Conservation (phyloP, 495 filamentous ascomycete species). For the Cudoniella acicularis region DNA sequence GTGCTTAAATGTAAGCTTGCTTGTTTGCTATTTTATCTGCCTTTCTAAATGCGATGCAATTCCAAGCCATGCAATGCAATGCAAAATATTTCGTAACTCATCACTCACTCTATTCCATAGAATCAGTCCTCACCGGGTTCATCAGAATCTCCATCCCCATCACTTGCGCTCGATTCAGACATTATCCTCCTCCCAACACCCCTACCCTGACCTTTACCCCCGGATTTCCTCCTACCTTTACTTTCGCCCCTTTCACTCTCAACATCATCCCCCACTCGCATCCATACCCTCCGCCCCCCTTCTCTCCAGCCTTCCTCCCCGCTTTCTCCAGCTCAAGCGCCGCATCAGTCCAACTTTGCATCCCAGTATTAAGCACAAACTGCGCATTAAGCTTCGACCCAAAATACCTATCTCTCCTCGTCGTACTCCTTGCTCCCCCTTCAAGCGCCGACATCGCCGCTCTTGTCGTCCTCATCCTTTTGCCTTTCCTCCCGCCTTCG, state of each 20-base stretch:
- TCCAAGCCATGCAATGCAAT: not conserved
- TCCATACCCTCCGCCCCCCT: not conserved
- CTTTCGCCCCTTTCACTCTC: too few relatives aligned
- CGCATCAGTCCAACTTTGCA: slow-evolving; percentile 58
- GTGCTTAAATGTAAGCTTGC: too few relatives aligned
- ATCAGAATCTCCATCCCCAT: not conserved
- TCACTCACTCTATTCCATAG: too few relatives aligned
- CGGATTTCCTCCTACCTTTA: too few relatives aligned
- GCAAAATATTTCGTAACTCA: not conserved
- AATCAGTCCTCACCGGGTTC: too few relatives aligned
- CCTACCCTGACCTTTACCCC: too few relatives aligned
- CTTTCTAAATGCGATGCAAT: not conserved
- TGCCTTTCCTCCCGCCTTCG: slow-evolving; percentile 40
- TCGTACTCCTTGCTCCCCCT: slow-evolving; percentile 68
- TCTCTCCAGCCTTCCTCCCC: not conserved
- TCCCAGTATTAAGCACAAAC: slow-evolving; percentile 63
- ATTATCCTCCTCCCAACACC: not conserved
- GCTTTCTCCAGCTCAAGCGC: slow-evolving; percentile 13
- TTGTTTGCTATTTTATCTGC: too few relatives aligned
- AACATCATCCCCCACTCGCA: too few relatives aligned
- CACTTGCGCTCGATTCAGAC: not conserved
- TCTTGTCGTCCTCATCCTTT: slow-evolving; percentile 70
- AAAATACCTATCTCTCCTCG: slow-evolving; percentile 77
- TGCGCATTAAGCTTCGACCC: slow-evolving; percentile 58
- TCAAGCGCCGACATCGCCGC: slow-evolving; percentile 80